Evolutionary conservation across 768 basidiomycete genomes (phyloP).

Genomic region (Boletus reticuloceps): DNA sequence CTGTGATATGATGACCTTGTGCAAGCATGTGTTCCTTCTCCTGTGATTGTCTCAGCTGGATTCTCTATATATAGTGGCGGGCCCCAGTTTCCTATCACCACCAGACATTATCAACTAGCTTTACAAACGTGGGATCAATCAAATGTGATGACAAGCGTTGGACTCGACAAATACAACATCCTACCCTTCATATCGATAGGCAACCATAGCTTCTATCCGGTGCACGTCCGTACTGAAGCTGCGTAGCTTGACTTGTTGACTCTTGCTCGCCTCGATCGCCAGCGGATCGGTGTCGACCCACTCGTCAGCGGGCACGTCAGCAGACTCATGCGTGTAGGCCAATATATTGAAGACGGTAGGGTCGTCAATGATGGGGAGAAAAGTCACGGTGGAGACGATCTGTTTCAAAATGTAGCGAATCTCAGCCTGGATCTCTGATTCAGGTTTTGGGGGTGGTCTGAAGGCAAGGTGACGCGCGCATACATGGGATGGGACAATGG

Average conservation of each 20-base stretch:
- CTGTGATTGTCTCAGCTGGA: background rate
- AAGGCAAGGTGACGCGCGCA: background rate
- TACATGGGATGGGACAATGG: constrained; percentile 5
- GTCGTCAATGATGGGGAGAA: constrained; percentile 93
- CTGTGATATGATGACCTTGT: background rate
- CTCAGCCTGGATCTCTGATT: constrained; percentile 92
- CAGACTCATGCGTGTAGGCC: constrained; percentile 90
- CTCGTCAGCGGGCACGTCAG: constrained; percentile 87
- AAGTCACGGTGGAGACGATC: constrained; percentile 95
- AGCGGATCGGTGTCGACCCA: constrained; percentile 96
- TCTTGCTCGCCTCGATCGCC: constrained; percentile 90
- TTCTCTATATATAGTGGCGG: background rate
- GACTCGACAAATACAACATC: background rate
- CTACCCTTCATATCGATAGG: constrained; percentile 89
- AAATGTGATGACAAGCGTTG: background rate
- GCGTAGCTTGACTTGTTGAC: constrained; percentile 90
- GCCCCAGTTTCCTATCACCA: background rate
- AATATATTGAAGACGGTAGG: constrained; percentile 97
- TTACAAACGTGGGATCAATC: constrained; percentile 1
- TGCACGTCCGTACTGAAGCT: constrained; percentile 99
- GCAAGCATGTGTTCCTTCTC: background rate
- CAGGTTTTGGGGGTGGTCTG: constrained; percentile 64
- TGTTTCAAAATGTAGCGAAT: constrained; percentile 98
- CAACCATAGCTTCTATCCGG: constrained; percentile 96
- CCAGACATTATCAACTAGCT: background rate